Evolutionary conservation across 2,329 filamentous ascomycete genomes (phyloP).

Genomic region (Epichloe sibirici): DNA sequence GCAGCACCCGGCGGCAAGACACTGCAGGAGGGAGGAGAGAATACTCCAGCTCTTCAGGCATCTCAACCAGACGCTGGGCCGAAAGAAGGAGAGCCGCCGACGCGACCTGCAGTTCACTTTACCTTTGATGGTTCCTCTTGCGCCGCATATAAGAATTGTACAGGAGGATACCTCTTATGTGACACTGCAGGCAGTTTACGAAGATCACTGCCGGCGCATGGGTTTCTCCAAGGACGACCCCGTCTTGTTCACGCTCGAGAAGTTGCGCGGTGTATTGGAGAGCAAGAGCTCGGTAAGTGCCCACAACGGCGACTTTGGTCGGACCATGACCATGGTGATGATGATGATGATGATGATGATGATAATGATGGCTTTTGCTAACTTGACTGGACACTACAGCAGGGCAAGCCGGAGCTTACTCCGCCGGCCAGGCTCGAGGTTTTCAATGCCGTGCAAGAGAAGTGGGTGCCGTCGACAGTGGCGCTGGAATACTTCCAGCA

Average conservation of each 20-base stretch:
- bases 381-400: slow-evolving; percentile 13
- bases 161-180: slow-evolving; percentile 93
- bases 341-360: no score
- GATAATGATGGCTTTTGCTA: neutral
- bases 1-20: slow-evolving; percentile 85
- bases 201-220: slow-evolving; percentile 85
- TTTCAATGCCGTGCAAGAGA: slow-evolving; percentile 88
- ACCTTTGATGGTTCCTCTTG: slow-evolving; percentile 88
- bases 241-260: slow-evolving; percentile 89
- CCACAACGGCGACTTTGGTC: neutral
- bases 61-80: slow-evolving; percentile 82
- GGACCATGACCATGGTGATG: neutral
- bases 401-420: slow-evolving; percentile 57
- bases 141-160: slow-evolving; percentile 87
- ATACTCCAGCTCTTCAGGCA: slow-evolving; percentile 95
- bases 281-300: slow-evolving; percentile 46
- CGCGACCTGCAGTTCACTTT: slow-evolving; percentile 94
- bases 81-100: slow-evolving; percentile 88
- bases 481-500: slow-evolving; percentile 81
- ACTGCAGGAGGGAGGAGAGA: slow-evolving; percentile 86
- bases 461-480: slow-evolving; percentile 75
- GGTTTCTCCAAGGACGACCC: slow-evolving; percentile 91
- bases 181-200: slow-evolving; percentile 86
- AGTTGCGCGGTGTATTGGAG: slow-evolving; percentile 66
- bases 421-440: slow-evolving; percentile 73